Base-by-base conservation (phyloP, 805 yeast species). In the Barnettozyma vustinii region DNA sequence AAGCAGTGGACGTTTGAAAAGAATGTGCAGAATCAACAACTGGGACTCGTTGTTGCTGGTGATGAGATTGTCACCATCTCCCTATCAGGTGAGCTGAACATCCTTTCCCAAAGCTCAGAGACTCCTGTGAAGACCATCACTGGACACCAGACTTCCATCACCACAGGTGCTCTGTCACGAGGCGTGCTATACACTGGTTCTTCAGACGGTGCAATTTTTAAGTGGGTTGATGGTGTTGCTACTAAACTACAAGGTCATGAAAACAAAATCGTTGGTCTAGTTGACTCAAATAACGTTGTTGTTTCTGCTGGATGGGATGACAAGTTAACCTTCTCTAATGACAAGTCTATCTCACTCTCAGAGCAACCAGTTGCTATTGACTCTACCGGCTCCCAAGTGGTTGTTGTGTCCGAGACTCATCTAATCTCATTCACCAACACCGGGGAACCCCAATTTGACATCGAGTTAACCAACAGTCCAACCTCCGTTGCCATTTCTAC, bases 301-400 rank as follows among this genome's bases (percentile, higher is more conserved):
- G 66, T 72, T 46, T 73, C 89, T n/a, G 72, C 80, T 19, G 95
- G 91, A 3, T 94, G 98, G 98, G 99, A 92, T 66, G 96, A 88
- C 61, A 79, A 79, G 13, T 58, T 90, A 42, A 79, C 76, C 59
- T 57, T 66, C 13, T 52, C 73, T 25, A 62, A 57, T 3, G 60
- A 57, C 25, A 64, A 65, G 12, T 46, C 53, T 2, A 50, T 65
- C 9, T 72, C 56, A 20, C 70, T 71, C 23, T 68, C 65, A 26
- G 67, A 68, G 16, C 89, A 79, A 64, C 88, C 84, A 42, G 74
- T 65, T 51, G 67, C 72, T 10, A 64, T 79, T 7, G 65, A 78
- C 1, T 60, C 70, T 2, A 59, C 60, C 37, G 67, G 61, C 7
- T 70, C 68, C 1, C 46, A 60, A 7, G 58, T 71, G 5, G 79